phyloP scores from a whole-genome alignment of 1,284 basidiomycete species.

The Papiliotrema flavescens region DNA sequence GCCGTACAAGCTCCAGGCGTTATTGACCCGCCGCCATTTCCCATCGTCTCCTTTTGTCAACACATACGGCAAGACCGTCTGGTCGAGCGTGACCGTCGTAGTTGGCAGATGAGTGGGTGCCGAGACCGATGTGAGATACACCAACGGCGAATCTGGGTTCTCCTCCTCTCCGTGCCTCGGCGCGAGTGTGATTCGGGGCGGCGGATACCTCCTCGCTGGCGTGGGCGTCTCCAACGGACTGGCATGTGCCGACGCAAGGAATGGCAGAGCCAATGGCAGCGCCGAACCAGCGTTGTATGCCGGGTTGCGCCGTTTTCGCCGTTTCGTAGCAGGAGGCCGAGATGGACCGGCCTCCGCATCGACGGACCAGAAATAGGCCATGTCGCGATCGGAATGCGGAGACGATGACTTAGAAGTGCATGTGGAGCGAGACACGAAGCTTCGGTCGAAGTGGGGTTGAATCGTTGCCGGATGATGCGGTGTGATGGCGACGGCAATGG shows the following conservation, averaged over 20 bases:
- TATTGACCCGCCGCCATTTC: constrained; percentile 24
- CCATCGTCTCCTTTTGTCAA: constrained; percentile 24
- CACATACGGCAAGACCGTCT: constrained; percentile 29
- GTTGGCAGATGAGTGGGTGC: constrained; percentile 8
- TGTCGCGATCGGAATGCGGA: too few relatives aligned
- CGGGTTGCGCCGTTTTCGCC: not conserved
- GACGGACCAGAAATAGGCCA: constrained; percentile 1
- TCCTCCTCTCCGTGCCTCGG: not conserved
- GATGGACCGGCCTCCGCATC: not conserved
- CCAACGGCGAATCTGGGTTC: constrained; percentile 1
- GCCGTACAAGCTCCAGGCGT: constrained; percentile 37
- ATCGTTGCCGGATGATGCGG: not conserved
- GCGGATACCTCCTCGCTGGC: not conserved
- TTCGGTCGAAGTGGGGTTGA: not conserved
- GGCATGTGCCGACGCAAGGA: not conserved
- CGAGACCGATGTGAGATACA: not conserved
- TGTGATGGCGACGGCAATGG: not conserved
- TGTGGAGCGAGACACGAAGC: too few relatives aligned
- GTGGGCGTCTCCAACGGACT: not conserved
- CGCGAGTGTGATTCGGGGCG: not conserved
- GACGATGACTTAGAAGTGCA: too few relatives aligned
- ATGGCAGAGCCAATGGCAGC: not conserved
- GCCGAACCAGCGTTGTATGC: not conserved
- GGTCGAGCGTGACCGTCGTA: constrained; percentile 4
- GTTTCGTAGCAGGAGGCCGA: not conserved